Evolutionary conservation across 345 rosid species (phyloP), one percentile per base, ranked within the genome.

Genomic region (Linum usitatissimum): DNA sequence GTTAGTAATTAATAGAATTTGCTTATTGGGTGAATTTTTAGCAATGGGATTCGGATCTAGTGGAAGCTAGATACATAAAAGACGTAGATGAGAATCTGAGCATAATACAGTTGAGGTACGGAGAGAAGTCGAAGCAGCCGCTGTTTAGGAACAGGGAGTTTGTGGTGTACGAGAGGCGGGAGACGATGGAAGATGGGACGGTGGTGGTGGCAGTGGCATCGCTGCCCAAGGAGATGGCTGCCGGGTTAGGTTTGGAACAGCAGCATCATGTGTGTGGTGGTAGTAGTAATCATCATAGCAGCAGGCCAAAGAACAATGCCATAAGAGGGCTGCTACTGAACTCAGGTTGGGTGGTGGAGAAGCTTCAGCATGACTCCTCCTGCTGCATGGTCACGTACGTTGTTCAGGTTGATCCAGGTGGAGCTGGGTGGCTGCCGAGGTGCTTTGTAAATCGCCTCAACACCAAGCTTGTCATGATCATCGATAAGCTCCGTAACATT

Each of bases 341-440:
- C 63, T 86, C 96, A 30, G 96, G 96, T 6, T 88, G 93, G 96
- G 91, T 86, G 38, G 92, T 88, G 63, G 96, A 88, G 82, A 83
- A 86, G 75, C 83, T 84, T 64, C 83, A 86, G 30, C 83, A 79
- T 64, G 67, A 79, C 45, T 86, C 93, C 2, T 40, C 48, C 48
- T 40, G 48, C 18, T 88, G 88, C 66, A 71, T 78, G 71, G 86
- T 88, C 57, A 88, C 96, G 28, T 86, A 86, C 57, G 96, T 84
- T 63, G 83, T 81, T 63, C 96, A 86, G 85, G 90, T 88, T 58
- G 96, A 88, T 77, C 93, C 90, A 19, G 86, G 88, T 40, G 93
- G 92, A n/a, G 86, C 90, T 54, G 93, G 92, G 76, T 88, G 96
- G 96, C 74, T 86, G 55, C 92, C 92, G 18, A 88, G 77, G 73